Evolutionary conservation across 805 yeast species (phyloP), one percentile per base, ranked within the genome.

Genomic region (Starmerella apis): DNA sequence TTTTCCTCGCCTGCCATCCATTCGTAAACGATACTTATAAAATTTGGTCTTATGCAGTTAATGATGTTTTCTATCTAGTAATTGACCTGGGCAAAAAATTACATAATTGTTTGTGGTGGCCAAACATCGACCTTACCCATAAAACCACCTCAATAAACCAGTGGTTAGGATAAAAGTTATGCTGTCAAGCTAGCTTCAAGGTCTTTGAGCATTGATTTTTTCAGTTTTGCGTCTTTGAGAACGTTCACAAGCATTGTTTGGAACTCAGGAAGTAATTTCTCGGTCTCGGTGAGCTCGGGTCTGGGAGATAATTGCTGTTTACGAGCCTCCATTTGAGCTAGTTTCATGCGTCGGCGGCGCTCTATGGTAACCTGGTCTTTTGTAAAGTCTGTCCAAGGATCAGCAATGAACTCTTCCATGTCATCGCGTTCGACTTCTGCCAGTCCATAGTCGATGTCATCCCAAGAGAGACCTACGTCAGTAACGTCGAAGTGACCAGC

Each of bases 401-500:
- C 64, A 11, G 63, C 61, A 36, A 66, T 62, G 37, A 64, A 66
- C 44, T 64, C 71, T 23, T 61, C 65, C 31, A 65, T 56, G 50
- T 73, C 77, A 19, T 68, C 70, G n/a, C 72, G 56, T 53, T 76
- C 80, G 42, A 71, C 69, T 25, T 73, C 77, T 18, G 70, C 68
- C 13, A 76, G 55, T 0, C 80, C 81, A 52, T 75, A 69, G 48
- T 75, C 77, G 4, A 67, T 63, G 10, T 70, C 65, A 10, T 68
- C 67, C 53, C 54, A 51, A 11, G 51, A 57, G 28, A 74, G 62
- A 0, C 73, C 66, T 4, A 72, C 71, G 8, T 68, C 61, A 1
- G 70, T 65, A 45, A 72, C 67, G 9, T 75, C 71, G n/a, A 68
- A 62, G 9, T 67, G 64, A 76, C 78, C 72, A 6, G 65, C 65